Evolutionary conservation across 352 stramenopile genomes (phyloP), one percentile per base, ranked within the genome.

Genomic region (Globisporangium mamillatum): DNA sequence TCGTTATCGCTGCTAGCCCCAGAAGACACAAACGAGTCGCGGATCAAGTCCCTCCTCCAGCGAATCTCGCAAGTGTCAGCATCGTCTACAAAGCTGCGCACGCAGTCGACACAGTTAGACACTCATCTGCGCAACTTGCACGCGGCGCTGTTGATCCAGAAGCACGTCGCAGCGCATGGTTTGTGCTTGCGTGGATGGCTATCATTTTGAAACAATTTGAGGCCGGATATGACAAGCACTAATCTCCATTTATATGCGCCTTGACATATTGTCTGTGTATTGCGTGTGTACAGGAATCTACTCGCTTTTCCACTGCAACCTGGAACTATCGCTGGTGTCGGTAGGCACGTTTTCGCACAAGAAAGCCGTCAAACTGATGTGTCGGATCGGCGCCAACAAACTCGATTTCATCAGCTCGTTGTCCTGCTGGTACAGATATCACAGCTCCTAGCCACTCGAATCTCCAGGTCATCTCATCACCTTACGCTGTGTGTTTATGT

Each of bases 141-240:
- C 63, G 75, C 84, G 8, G 78, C 75, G 18, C 73, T 89, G 14
- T 67, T 83, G 58, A 67, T 90, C 16, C 70, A 84, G 9, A 73
- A 65, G 16, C 57, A 71, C 29, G 55, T 73, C 9, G 24, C 67
- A 10, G n/a, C 54, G 1, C 63, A 56, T 2, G 68, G 68, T 73
- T 24, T 48, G 60, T 66, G n/a, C 20, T 60, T 14, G 20, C 22
- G 1, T 16, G 10, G 12, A 3, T 24, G 6, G 3, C 18, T 41
- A 22, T 36, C 18, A 24, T 60, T 7, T 38, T 60, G 12, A 60
- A 50, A 4, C 41, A 50, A 50, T n/a, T 50, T 50, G 41, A n/a
- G 41, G 16, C 41, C 41, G 14, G 41, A n/a, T 48, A 48, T 48
- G 4, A 48, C 41, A 6, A 48, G 8, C 12, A 48, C 29, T 32